Base-by-base conservation (phyloP, 2,329 filamentous ascomycete genomes). In the Exophiala sp. region DNA sequence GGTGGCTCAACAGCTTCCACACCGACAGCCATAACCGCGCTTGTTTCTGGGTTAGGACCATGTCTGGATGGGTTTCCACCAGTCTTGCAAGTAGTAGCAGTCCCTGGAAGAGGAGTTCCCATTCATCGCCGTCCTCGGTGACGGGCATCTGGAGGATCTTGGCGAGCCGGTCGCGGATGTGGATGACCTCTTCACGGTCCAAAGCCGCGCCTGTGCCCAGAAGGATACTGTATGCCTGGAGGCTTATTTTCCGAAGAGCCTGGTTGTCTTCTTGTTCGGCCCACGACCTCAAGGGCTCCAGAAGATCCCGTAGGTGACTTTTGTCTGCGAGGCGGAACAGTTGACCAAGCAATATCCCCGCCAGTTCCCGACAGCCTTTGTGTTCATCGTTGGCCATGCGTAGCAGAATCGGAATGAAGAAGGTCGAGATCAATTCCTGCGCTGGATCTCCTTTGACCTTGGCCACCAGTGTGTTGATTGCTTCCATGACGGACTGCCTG, bases 401-500 rank as follows among this genome's bases (percentile, higher is more conserved):
- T 60, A 95, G 81, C 43, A 96, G 81, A 4, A 98, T 69, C 0
- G 90, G 89, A 18, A 94, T 76, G 71, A 96, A 98, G 64, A 89
- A 87, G 16, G 82, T 85, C 1, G 81, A 80, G 0, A 88, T 77
- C 27, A 95, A 79, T 58, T 95, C 86, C 65, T 94, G 88, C 6
- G 90, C 80, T 39, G 90, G 81, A 21, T 89, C 85, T 32, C 88
- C 80, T 0, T 85, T 84, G 3, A 90, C 83, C 69, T 96, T 97
- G 56, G 80, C 82, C 18, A 97, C 74, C n/a, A 98, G 74, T 37
- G 90, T 75, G 63, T 95, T 85, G 39, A 96, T 76, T 2, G 91
- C 82, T 68, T 98, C 93, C 80, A 98, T 88, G 22, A 96, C 88
- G 1, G 90, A 96, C 53, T 95, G 76, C 30, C 94, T 80, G 22